Evolutionary conservation across 139 green algal species (phyloP).

Genomic region (Asterochloris erici): DNA sequence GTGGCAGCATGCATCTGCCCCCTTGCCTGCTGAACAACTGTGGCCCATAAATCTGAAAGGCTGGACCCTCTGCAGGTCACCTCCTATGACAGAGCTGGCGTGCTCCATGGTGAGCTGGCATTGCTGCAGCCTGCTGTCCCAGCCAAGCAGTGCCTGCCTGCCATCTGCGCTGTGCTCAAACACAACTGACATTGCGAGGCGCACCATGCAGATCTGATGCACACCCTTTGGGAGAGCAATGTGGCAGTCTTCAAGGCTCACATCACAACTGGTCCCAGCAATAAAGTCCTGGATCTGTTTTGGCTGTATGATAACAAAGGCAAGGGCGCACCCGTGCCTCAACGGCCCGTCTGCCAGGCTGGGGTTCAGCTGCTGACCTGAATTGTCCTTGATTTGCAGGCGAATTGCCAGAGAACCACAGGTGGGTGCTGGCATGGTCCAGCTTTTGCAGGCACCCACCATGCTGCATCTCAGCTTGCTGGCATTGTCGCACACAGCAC

Average conservation of each 20-base stretch:
- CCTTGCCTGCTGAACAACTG: neutral
- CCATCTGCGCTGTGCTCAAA: neutral
- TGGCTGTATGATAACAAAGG: constrained; percentile 64
- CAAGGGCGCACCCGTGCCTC: neutral
- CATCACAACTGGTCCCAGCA: constrained; percentile 56
- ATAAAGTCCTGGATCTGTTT: constrained; percentile 68
- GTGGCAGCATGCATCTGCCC: neutral
- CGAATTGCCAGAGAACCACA: constrained; percentile 41
- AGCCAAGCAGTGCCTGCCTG: neutral
- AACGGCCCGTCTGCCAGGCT: no score
- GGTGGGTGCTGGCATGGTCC: constrained; percentile 2
- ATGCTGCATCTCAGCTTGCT: neutral
- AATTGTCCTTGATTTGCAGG: neutral
- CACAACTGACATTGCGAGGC: constrained; percentile 32
- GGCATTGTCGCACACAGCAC: no score
- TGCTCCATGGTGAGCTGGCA: constrained; percentile 37
- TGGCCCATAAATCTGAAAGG: constrained; percentile 5
- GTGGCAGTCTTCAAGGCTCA: constrained; percentile 52
- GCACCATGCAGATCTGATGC: constrained; percentile 42
- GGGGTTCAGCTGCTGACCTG: no score
- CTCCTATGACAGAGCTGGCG: constrained; percentile 43
- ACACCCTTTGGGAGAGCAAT: constrained; percentile 61
- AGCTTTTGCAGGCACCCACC: neutral
- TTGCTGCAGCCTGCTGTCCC: neutral
- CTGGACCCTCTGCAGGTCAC: constrained; percentile 24